Base-by-base conservation (phyloP, 768 basidiomycete species). In the Russula dissimulans region DNA sequence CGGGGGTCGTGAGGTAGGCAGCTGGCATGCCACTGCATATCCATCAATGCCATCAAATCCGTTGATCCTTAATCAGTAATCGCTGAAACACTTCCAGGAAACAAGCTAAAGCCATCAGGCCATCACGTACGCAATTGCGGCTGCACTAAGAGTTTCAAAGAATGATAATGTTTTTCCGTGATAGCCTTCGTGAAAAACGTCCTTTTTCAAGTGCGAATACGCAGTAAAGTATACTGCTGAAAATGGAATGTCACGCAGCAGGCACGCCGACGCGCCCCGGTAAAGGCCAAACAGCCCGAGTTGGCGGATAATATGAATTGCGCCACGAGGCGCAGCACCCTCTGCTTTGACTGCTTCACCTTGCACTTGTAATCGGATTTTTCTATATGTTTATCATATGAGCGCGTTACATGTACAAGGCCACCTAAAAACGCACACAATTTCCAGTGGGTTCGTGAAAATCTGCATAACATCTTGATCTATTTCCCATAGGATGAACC, bases 361-460 rank as follows among this genome's bases (percentile, higher is more conserved):
- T 72, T 95, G 94, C n/a, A 97, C 75, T 70, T 97, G 94, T 34
- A 95, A 75, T 45, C 95, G 88, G 67, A 97, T 97, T 80, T 95
- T 93, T 49, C 91, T 93, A 64, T 17, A 64, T 31, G 41, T 31
- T 49, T 11, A 50, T 32, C 51, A 29, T 45, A n/a, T 50, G 45
- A 49, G 46, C 32, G 15, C 34, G 22, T 44, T 32, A 52, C 45
- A 7, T n/a, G 15, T 51, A 54, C 32, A 29, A 42, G 5, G 15
- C 34, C 22, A 44, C 29, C 9, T 4, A 22, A 39, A 34, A 18
- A 63, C 87, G 62, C 81, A 93, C 91, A 92, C 90, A 73, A 95
- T 95, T 74, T 95, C 93, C 61, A 99, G 75, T 47, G 97, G 97
- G 71, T 98, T 99, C 34, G 97, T 99, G 71, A 99, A 97, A 56